Evolutionary conservation across 345 rosid species (phyloP).

Genomic region (Pelargonium nanum): DNA sequence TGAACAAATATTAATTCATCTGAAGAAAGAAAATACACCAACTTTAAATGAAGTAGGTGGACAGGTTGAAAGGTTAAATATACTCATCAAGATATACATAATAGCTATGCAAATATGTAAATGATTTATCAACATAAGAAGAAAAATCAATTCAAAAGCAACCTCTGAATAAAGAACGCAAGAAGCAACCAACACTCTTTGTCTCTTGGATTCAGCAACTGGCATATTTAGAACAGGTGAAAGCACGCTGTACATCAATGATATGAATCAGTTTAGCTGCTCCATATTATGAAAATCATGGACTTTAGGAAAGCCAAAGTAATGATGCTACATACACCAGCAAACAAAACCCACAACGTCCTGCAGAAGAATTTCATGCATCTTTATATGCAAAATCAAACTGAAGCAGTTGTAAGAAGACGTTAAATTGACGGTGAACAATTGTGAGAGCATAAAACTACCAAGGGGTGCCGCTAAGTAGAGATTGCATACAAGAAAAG

Average conservation of each 20-base stretch:
- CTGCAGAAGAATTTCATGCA: not conserved
- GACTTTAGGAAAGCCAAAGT: not conserved
- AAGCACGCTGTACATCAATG: slow-evolving; percentile 59
- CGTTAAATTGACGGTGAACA: not conserved
- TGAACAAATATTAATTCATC: not conserved
- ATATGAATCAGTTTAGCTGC: slow-evolving; percentile 18
- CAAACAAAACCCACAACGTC: not conserved
- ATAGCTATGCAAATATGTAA: not conserved
- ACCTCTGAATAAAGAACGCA: slow-evolving; percentile 99
- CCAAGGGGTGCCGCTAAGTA: not conserved
- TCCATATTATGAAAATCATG: not conserved
- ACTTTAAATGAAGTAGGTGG: not conserved
- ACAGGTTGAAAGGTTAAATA: not conserved
- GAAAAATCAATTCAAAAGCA: slow-evolving; percentile 26
- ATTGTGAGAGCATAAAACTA: not conserved
- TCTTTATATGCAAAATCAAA: not conserved
- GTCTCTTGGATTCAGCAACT: slow-evolving; percentile 92
- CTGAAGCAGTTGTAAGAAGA: not conserved
- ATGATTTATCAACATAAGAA: not conserved
- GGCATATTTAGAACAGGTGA: slow-evolving; percentile 97
- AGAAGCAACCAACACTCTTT: slow-evolving; percentile 89
- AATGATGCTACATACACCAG: not conserved
- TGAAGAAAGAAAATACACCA: not conserved
- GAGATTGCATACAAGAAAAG: too few relatives aligned
- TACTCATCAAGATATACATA: not conserved